Evolutionary conservation across 805 yeast species (phyloP).

Genomic region (Kuraishia molischiana): DNA sequence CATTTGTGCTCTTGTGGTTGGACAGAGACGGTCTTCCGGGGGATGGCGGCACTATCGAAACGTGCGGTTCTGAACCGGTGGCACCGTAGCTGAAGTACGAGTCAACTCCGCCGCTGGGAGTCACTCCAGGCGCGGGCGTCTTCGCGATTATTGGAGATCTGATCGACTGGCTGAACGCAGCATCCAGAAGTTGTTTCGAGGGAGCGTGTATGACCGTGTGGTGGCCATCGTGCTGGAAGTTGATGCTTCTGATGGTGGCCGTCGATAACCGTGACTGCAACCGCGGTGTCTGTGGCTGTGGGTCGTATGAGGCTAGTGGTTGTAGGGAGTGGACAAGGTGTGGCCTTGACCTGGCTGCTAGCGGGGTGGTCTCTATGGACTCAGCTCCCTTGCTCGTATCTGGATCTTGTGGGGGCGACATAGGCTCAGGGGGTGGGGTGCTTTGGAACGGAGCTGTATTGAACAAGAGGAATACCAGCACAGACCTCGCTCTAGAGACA

Average conservation of each 20-base stretch:
- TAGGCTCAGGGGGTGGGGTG: too few species aligned
- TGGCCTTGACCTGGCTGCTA: too few species aligned
- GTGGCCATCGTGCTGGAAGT: not conserved
- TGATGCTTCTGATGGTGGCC: not conserved
- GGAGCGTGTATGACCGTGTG: slow-evolving; percentile 1
- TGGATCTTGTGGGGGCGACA: too few species aligned
- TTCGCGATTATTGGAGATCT: slow-evolving; percentile 1
- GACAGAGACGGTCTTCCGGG: not conserved
- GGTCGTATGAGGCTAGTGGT: too few species aligned
- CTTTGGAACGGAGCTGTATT: too few species aligned
- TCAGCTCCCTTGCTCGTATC: too few species aligned
- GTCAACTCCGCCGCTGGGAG: not conserved
- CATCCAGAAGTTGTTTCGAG: slow-evolving; percentile 1
- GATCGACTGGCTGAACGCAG: not conserved
- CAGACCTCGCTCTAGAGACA: too few species aligned
- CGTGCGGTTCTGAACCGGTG: not conserved
- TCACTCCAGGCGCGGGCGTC: not conserved
- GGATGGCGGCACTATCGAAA: not conserved
- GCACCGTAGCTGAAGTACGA: not conserved
- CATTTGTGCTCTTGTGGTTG: not conserved
- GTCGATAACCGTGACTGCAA: not conserved
- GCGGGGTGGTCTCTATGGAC: too few species aligned
- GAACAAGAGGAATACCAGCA: too few species aligned
- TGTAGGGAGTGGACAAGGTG: too few species aligned
- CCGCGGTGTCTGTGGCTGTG: not conserved